Conservation (phyloP, 257 asterid genomes). For the Haberlea rhodopensis region DNA sequence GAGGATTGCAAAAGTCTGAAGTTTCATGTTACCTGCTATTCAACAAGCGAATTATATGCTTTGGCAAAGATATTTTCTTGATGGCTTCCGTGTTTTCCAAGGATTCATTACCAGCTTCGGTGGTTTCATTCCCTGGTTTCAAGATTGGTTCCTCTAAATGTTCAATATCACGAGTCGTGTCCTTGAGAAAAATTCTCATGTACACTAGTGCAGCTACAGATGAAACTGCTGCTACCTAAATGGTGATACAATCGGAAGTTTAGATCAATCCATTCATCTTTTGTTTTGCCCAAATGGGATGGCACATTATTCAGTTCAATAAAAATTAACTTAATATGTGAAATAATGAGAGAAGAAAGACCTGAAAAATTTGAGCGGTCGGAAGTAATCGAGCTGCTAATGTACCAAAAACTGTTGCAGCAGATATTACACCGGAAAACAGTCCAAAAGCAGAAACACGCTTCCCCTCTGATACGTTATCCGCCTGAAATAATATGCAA, state of each 20-base stretch:
- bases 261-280: neutral
- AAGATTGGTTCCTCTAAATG: slow-evolving; percentile 30
- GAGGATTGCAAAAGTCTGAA: neutral
- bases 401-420: slow-evolving; percentile 50
- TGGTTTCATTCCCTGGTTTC: slow-evolving; percentile 13
- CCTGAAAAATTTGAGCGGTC: slow-evolving; percentile 45
- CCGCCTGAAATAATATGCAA: slow-evolving; percentile 36
- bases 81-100: slow-evolving; percentile 14
- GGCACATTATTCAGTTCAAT: neutral
- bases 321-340: neutral
- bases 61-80: slow-evolving; percentile 34
- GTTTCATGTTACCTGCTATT: slow-evolving; percentile 35
- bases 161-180: slow-evolving; percentile 18
- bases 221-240: slow-evolving; percentile 44
- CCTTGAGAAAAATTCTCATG: slow-evolving; percentile 52
- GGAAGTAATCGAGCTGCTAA: slow-evolving; percentile 53
- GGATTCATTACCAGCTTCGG: neutral
- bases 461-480: slow-evolving; percentile 46
- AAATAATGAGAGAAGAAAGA: neutral
- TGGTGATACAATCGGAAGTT: neutral
- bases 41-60: slow-evolving; percentile 44
- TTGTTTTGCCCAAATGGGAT: neutral
- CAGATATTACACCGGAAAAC: slow-evolving; percentile 46
- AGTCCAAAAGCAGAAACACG: slow-evolving; percentile 55
- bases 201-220: slow-evolving; percentile 45